Conservation (phyloP, 257 asterid genomes). For the Solanum etuberosum region DNA sequence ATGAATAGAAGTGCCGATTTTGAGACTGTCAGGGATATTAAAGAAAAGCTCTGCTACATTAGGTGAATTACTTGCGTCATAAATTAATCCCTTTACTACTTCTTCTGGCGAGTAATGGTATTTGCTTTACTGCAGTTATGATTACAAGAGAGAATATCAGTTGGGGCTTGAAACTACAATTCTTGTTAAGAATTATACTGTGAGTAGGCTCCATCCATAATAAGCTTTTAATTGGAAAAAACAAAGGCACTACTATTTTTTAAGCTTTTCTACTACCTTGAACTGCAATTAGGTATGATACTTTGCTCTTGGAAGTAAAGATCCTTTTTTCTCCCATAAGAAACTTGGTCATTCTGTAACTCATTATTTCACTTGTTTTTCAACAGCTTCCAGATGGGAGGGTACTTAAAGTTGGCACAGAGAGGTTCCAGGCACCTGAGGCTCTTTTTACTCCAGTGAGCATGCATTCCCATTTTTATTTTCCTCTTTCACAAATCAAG, state of each 20-base stretch:
- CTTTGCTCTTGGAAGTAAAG: background rate
- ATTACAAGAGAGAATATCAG: slow-evolving; percentile 97
- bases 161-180: slow-evolving; percentile 94
- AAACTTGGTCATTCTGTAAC: background rate
- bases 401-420: slow-evolving; percentile 89
- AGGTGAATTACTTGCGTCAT: slow-evolving; percentile 33
- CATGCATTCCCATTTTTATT: slow-evolving; percentile 2
- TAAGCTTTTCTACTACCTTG: background rate
- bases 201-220: slow-evolving; percentile 27
- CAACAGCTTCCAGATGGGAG: slow-evolving; percentile 97
- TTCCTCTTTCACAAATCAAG: background rate
- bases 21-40: slow-evolving; percentile 88
- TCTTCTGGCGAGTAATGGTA: background rate
- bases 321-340: background rate
- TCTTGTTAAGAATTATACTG: slow-evolving; percentile 95
- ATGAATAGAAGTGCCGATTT: slow-evolving; percentile 89
- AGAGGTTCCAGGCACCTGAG: slow-evolving; percentile 96
- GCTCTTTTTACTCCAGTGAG: slow-evolving; percentile 95
- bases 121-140: slow-evolving; percentile 45
- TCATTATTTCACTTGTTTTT: background rate
- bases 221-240: background rate
- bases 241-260: background rate
- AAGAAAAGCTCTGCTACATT: slow-evolving; percentile 94
- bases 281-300: background rate
- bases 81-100: background rate